Conservation (phyloP, 75 land plant species). For the Chamaecyparis obtusa region DNA sequence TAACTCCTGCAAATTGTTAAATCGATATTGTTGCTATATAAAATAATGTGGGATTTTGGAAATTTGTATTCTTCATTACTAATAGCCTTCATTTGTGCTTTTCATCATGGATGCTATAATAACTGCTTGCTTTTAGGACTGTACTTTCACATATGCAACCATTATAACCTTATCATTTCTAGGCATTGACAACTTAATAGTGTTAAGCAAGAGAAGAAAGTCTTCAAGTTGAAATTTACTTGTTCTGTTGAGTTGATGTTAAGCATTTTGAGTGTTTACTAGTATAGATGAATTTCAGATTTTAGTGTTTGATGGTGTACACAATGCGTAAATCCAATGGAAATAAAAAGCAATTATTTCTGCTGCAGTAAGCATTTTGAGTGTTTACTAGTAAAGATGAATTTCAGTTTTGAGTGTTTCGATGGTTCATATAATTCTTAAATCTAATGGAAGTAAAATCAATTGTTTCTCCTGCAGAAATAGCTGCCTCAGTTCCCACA, state of each 20-base stretch:
- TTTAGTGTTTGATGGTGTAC: not conserved
- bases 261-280: not conserved
- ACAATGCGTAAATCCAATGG: not conserved
- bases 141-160: not conserved
- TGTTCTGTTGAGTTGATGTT: not conserved
- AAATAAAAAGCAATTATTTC: not conserved
- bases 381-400: not conserved
- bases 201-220: not conserved
- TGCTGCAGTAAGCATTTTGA: conserved; percentile 45
- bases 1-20: not conserved
- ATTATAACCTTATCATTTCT: not conserved
- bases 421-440: not conserved
- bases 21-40: not conserved
- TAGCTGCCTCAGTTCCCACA: conserved; percentile 80
- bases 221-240: not conserved
- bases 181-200: not conserved
- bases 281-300: not conserved
- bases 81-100: not conserved
- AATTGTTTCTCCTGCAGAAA: conserved; percentile 46
- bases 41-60: not conserved
- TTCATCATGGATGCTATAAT: not conserved
- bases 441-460: not conserved
- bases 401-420: not conserved
- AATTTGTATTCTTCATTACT: not conserved
- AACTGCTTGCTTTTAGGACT: not conserved